Conservation (phyloP, 2,329 filamentous ascomycete genomes). For the Phyllosticta paracitricarpa region DNA sequence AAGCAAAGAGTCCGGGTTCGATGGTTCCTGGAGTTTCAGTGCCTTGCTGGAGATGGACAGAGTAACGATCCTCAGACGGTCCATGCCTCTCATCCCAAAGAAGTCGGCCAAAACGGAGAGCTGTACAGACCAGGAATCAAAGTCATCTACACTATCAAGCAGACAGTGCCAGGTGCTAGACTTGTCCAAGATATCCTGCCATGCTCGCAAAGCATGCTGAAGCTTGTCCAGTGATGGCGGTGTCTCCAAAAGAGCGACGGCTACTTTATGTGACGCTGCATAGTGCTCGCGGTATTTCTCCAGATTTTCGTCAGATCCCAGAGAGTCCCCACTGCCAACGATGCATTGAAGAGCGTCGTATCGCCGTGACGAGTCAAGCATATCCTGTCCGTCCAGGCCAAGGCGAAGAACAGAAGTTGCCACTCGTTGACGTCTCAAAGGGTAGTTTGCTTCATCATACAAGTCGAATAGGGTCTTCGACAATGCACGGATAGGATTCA, state of each 20-base stretch:
- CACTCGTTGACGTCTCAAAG: conserved; percentile 23
- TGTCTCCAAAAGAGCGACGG: conserved; percentile 32
- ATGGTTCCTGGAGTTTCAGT: conserved; percentile 34
- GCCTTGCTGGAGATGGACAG: conserved; percentile 40
- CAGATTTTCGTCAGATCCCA: conserved; percentile 26
- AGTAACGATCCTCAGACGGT: conserved; percentile 38
- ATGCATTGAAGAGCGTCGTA: conserved; percentile 8
- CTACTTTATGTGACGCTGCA: conserved; percentile 27
- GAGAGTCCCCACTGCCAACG: neutral
- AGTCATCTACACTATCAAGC: conserved; percentile 38
- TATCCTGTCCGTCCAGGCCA: conserved; percentile 50
- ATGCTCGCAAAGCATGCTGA: conserved; percentile 23
- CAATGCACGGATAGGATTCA: conserved; percentile 17
- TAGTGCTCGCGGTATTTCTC: conserved; percentile 25
- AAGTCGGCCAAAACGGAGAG: conserved; percentile 47
- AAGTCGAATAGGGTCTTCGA: conserved; percentile 18
- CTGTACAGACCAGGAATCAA: conserved; percentile 39
- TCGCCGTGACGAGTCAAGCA: conserved; percentile 29
- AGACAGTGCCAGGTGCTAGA: conserved; percentile 29
- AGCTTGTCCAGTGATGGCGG: conserved; percentile 18
- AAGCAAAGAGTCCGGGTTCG: conserved; percentile 30
- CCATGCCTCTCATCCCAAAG: conserved; percentile 47
- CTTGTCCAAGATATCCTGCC: conserved; percentile 28
- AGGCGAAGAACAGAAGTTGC: conserved; percentile 21
- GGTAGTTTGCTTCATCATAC: conserved; percentile 20